Percentiles rank a stretch among this genome's conserved stretches.
Evolutionary conservation across 2,329 filamentous ascomycete genomes (phyloP).

Genomic region (Hypoxylon sp.): DNA sequence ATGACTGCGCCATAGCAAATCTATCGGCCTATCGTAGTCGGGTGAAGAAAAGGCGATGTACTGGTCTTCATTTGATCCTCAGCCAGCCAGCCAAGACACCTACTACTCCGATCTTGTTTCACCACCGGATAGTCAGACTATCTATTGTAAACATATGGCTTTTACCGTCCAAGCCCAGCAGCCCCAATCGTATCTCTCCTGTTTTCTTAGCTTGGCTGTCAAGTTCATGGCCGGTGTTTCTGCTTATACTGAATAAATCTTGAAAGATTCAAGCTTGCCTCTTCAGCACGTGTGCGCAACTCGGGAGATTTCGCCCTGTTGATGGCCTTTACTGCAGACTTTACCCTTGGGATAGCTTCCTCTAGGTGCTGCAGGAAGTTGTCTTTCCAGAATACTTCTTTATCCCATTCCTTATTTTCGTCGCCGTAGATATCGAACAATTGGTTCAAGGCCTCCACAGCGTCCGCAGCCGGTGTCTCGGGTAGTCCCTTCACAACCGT

Average conservation of each 20-base stretch:
- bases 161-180: not conserved
- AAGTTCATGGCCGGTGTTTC: conserved; percentile 63
- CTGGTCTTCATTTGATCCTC: conserved; percentile 1
- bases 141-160: conserved; percentile 30
- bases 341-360: conserved; percentile 66
- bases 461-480: conserved; percentile 68
- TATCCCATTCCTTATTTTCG: conserved; percentile 70
- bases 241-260: conserved; percentile 77
- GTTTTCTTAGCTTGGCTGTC: not conserved
- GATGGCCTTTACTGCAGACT: conserved; percentile 70
- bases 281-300: conserved; percentile 71
- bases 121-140: not conserved
- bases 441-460: conserved; percentile 75
- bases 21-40: conserved; percentile 17
- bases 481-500: conserved; percentile 67
- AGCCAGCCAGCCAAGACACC: not conserved
- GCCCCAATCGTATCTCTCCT: conserved; percentile 3
- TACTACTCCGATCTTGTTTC: not conserved
- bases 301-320: conserved; percentile 72
- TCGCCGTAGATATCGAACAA: conserved; percentile 78
- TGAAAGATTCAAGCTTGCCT: conserved; percentile 71
- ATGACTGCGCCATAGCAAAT: conserved; percentile 36
- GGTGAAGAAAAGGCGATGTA: conserved; percentile 3
- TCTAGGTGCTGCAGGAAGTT: conserved; percentile 72
- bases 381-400: conserved; percentile 74